Evolutionary conservation across 495 filamentous ascomycete genomes (phyloP).

Genomic region (Penicilliopsis zonata): DNA sequence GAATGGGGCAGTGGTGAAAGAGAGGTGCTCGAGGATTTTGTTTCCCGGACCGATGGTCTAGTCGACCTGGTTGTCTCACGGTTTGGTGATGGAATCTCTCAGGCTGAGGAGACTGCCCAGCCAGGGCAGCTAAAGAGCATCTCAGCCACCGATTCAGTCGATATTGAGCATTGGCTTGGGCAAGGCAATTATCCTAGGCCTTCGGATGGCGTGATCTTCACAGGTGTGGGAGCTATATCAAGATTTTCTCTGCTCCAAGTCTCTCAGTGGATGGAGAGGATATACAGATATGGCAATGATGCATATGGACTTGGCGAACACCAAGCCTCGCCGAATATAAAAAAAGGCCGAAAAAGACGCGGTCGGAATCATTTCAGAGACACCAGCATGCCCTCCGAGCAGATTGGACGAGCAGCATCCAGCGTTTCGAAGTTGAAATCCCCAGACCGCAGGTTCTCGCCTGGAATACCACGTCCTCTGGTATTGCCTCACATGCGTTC

Average conservation of each 20-base stretch:
- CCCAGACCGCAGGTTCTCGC: conserved; percentile 18
- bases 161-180: no score
- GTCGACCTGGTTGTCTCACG: conserved; percentile 78
- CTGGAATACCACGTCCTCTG: conserved; percentile 35
- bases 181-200: conserved; percentile 46
- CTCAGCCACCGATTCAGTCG: no score
- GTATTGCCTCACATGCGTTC: no score
- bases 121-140: conserved; percentile 1
- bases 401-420: conserved; percentile 1
- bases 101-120: conserved; percentile 4
- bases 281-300: conserved; percentile 64
- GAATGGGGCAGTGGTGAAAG: conserved; percentile 85
- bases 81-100: conserved; percentile 48
- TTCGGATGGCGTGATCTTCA: conserved; percentile 74
- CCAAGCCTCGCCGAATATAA: conserved; percentile 42
- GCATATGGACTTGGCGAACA: conserved; percentile 75
- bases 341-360: conserved; percentile 21
- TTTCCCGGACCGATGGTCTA: conserved; percentile 48
- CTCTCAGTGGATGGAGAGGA: conserved; percentile 71
- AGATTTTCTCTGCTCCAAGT: conserved; percentile 52
- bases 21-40: conserved; percentile 80
- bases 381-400: neutral
- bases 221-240: conserved; percentile 58
- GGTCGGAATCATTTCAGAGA: conserved; percentile 5
- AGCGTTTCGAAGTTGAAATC: conserved; percentile 7